Conservation (phyloP, 2,329 filamentous ascomycete species). For the Scopulariopsis brevicaulis region DNA sequence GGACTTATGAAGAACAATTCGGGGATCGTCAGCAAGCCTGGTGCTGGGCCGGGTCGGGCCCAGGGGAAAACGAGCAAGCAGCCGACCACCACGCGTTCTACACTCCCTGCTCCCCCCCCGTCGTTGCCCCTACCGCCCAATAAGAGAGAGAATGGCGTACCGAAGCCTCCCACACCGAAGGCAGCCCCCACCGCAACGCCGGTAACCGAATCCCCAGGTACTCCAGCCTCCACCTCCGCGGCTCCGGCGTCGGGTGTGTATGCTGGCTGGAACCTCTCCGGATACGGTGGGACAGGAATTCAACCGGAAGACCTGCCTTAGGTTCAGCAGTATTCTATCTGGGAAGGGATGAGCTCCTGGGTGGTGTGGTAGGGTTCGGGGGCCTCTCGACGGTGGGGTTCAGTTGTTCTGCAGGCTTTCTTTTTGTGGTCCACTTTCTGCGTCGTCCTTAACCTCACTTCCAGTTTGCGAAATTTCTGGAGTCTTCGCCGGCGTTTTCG, state of each 20-base stretch:
- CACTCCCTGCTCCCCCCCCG: conserved; percentile 24
- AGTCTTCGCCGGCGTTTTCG: background rate
- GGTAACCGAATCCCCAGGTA: background rate
- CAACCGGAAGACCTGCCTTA: conserved; percentile 18
- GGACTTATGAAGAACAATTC: conserved; percentile 31
- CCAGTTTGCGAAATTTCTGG: background rate
- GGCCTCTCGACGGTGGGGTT: background rate
- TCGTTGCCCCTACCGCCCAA: conserved; percentile 22
- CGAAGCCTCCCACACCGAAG: conserved; percentile 10
- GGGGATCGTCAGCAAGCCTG: conserved; percentile 7
- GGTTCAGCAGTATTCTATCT: conserved; percentile 12
- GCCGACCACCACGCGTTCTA: conserved; percentile 12
- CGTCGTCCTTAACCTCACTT: background rate
- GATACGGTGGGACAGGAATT: conserved; percentile 26
- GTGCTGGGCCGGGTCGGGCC: background rate
- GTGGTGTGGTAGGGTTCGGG: background rate
- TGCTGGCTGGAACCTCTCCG: conserved; percentile 24
- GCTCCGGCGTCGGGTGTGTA: conserved; percentile 5
- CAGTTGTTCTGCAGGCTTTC: background rate
- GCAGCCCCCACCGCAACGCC: background rate
- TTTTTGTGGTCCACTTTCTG: background rate
- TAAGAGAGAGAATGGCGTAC: conserved; percentile 2
- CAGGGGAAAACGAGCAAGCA: conserved; percentile 5
- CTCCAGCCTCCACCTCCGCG: conserved; percentile 2
- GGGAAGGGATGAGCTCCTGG: background rate